Base-by-base conservation (phyloP, 2,329 filamentous ascomycete species). In the Monascus ruber region DNA sequence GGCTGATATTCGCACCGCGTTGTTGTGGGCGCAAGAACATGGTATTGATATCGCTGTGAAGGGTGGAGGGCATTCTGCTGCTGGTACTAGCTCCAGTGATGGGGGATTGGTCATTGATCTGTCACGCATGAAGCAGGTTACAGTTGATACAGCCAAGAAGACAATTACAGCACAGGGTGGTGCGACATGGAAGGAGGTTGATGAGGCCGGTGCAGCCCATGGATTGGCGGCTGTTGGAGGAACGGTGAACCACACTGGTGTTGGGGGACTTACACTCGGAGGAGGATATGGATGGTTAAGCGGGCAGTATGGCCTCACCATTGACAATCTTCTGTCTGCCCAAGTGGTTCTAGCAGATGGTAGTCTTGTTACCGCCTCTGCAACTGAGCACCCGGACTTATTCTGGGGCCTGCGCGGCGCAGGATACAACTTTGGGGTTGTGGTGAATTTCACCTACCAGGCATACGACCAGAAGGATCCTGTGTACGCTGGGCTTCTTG, bases 191-290 rank as follows among this genome's bases (percentile, higher is more conserved):
- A 62, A 60, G 39, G 70, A 77, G 42, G 68, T 79, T 8, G 74
- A 80, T 46, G 59, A 65, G 9, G 69, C 66, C 0, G 70, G 69
- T 2, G 71, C 64, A 38, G 56, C 68, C 38, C 59, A 75, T 46
- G 69, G 68, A 0, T 64, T 80, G 32, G 76, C 74, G 2, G 74
- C 74, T 1, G 72, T 79, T 0, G 76, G 76, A 5, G 77, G 77
- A 3, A 78, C 76, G 0, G 74, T 80, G 6, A 73, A 73, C 33
- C 73, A 79, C 45, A 80, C 76, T 1, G 77, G 77, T 5, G 71
- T 81, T 5, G 76, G 74, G 2, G 77, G 74, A 0, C 58, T 80
- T 8, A 69, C 71, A 0, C 53, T 79, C 1, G 74, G 74, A 1
- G 76, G 76, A 24, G 77, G 76, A 1, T 76, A 74, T 48, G 75